These are phyloP conservation scores for Volvox africanus DNA, from an alignment of 139 green algal genomes.

Conservation along the genomic window DNA sequence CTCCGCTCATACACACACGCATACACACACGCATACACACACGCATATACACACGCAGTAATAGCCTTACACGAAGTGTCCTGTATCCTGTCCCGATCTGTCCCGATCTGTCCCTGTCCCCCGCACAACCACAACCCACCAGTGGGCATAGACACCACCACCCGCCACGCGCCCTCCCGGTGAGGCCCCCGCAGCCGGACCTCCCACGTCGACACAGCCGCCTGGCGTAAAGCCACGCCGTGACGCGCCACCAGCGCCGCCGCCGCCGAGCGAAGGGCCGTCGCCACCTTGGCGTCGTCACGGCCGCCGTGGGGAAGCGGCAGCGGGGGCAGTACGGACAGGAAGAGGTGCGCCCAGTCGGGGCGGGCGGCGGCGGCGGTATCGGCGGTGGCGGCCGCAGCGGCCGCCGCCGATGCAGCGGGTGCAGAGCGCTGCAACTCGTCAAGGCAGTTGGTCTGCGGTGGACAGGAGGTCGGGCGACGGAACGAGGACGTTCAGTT, in stretches of 20 bases:
- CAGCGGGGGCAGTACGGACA: constrained; percentile 59
- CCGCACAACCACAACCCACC: no score
- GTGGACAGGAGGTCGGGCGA: background rate
- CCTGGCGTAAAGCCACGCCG: constrained; percentile 58
- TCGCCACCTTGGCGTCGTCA: constrained; percentile 71
- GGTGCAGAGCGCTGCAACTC: constrained; percentile 68
- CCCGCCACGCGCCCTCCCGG: constrained; percentile 80
- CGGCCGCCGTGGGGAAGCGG: constrained; percentile 45
- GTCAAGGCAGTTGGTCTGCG: constrained; percentile 69
- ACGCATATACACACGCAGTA: no score
- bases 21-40: no score
- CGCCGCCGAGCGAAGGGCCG: constrained; percentile 73
- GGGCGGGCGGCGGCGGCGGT: constrained; percentile 39
- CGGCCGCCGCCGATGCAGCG: background rate
- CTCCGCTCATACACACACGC: no score
- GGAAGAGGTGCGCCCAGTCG: constrained; percentile 93
- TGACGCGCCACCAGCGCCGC: constrained; percentile 68
- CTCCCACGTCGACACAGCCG: constrained; percentile 89
- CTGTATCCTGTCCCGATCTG: no score
- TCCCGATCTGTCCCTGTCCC: no score
- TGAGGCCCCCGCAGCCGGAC: constrained; percentile 72
- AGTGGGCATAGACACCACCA: constrained; percentile 88
- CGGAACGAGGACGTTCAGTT: background rate
- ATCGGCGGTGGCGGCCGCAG: constrained; percentile 35
- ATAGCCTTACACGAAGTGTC: no score